Percentiles rank a stretch among this genome's conserved stretches.
These are phyloP conservation scores for Penicillium sp. DNA, from an alignment of 2,329 filamentous ascomycete species.

Conservation along the genomic window DNA sequence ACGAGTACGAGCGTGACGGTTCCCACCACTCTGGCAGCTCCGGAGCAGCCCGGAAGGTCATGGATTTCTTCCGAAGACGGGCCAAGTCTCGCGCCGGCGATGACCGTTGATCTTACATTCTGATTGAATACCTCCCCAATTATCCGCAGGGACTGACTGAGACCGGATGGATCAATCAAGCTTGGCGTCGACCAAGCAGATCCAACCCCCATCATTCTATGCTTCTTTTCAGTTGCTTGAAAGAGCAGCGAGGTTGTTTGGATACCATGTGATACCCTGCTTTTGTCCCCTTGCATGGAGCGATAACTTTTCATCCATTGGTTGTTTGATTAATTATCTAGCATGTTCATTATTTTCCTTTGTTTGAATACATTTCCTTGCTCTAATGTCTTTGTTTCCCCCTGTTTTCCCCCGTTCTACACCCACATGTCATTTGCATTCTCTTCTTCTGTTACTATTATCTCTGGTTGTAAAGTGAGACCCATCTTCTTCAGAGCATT, in stretches of 20 bases:
- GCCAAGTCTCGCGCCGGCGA: constrained; percentile 69
- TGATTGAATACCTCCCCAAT: constrained; percentile 12
- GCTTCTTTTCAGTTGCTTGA: constrained; percentile 22
- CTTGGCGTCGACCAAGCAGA: constrained; percentile 17
- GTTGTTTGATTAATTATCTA: constrained; percentile 38
- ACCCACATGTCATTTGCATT: constrained; percentile 19
- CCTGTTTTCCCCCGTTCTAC: constrained; percentile 8
- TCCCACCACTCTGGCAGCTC: constrained; percentile 78
- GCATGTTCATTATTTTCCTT: constrained; percentile 34
- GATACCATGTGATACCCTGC: constrained; percentile 45
- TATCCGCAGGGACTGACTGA: not conserved
- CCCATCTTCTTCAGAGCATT: constrained; percentile 21
- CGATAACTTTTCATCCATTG: constrained; percentile 34
- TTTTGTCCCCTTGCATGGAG: constrained; percentile 37
- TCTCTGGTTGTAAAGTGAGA: constrained; percentile 30
- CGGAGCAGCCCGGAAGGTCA: constrained; percentile 85
- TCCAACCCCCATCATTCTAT: constrained; percentile 13
- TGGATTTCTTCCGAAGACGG: constrained; percentile 95
- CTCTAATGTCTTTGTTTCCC: constrained; percentile 17
- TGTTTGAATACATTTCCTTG: constrained; percentile 30
- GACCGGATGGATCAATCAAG: constrained; percentile 17
- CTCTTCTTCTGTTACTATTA: constrained; percentile 31
- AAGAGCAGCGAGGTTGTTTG: constrained; percentile 40
- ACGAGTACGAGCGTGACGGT: constrained; percentile 66
- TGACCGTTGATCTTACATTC: constrained; percentile 33